phyloP scores from a whole-genome alignment of 345 rosid species.

The Gossypium sturtianum region DNA sequence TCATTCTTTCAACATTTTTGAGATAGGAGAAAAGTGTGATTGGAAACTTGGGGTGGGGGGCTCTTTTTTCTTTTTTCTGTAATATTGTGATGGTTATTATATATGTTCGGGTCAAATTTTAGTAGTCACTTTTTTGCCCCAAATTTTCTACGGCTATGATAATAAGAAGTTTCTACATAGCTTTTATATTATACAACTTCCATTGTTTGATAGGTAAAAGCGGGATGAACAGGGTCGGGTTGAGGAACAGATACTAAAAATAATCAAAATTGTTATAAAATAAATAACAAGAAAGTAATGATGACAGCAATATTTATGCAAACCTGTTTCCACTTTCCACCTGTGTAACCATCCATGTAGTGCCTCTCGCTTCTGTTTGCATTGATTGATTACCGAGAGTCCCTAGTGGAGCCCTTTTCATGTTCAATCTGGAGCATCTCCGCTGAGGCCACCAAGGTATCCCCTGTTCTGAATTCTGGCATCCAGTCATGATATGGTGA shows the following conservation, averaged over 20 bases:
- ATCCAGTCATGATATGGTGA: not conserved
- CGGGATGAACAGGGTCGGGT: not conserved
- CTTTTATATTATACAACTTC: not conserved
- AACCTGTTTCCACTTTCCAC: not conserved
- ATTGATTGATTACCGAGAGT: not conserved
- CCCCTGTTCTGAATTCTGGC: not conserved
- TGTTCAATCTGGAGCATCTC: not conserved
- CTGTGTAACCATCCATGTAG: not conserved
- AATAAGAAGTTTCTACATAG: not conserved
- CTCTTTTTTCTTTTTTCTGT: not conserved
- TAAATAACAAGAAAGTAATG: not conserved
- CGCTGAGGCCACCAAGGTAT: not conserved
- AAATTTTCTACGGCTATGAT: not conserved
- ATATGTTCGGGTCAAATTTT: not conserved
- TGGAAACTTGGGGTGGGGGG: not conserved
- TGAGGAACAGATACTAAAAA: not conserved
- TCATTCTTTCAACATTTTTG: constrained; percentile 19
- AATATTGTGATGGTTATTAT: not conserved
- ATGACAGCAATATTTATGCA: not conserved
- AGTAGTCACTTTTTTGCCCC: not conserved
- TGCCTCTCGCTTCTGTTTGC: not conserved
- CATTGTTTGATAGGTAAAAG: not conserved
- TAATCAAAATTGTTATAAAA: not conserved
- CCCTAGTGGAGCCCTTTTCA: not conserved
- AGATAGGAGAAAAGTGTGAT: not conserved